These are phyloP conservation scores for Cucurbitaria berberidis DNA, from an alignment of 2,329 filamentous ascomycete species.

Conservation along the genomic window DNA sequence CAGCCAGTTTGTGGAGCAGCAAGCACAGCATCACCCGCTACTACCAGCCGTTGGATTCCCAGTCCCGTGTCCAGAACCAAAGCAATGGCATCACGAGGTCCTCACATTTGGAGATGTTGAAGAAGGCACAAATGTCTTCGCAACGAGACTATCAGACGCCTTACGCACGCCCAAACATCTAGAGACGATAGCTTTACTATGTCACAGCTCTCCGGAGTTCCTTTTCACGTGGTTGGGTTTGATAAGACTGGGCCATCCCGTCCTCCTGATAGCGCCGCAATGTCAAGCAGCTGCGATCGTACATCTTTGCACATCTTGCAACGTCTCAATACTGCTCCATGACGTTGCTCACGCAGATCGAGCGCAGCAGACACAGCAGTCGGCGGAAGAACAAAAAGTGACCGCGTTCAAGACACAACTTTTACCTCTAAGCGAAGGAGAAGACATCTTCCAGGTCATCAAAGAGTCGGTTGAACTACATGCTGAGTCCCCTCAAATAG, in stretches of 20 bases:
- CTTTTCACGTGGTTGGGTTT: slow-evolving; percentile 66
- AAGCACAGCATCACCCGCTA: slow-evolving; percentile 50
- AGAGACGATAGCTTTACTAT: slow-evolving; percentile 60
- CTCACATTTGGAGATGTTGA: slow-evolving; percentile 48
- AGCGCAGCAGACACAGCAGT: slow-evolving; percentile 32
- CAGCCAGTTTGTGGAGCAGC: slow-evolving; percentile 58
- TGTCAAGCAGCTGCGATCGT: slow-evolving; percentile 56
- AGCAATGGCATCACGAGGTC: slow-evolving; percentile 36
- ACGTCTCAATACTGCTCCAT: slow-evolving; percentile 54
- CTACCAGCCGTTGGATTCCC: slow-evolving; percentile 60
- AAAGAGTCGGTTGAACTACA: slow-evolving; percentile 9
- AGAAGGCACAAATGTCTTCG: slow-evolving; percentile 45
- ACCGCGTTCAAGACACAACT: slow-evolving; percentile 11
- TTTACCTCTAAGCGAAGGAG: slow-evolving; percentile 25
- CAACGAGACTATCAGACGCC: slow-evolving; percentile 33
- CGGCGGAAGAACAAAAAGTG: slow-evolving; percentile 16
- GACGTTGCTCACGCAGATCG: slow-evolving; percentile 50
- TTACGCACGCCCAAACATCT: slow-evolving; percentile 19
- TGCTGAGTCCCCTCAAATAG: slow-evolving; percentile 14
- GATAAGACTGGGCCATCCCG: slow-evolving; percentile 61
- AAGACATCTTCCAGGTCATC: slow-evolving; percentile 31
- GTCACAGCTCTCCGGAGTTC: slow-evolving; percentile 63
- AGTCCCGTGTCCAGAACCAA: slow-evolving; percentile 24
- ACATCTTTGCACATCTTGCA: slow-evolving; percentile 59
- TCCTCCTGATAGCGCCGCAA: slow-evolving; percentile 63